Evolutionary conservation across 345 rosid genomes (phyloP).

Genomic region (Sisymbrium irio): DNA sequence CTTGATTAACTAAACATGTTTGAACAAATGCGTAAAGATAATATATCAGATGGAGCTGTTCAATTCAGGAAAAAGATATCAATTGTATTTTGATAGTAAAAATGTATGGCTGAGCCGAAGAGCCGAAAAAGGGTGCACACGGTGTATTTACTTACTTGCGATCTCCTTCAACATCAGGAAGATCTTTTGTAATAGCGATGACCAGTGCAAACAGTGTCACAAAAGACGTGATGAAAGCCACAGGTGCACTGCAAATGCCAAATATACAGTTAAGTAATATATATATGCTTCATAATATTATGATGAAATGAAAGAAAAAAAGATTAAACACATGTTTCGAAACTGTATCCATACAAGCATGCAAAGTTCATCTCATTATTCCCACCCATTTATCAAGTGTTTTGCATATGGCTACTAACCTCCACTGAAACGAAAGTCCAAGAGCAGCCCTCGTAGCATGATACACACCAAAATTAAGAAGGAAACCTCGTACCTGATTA

Average conservation of each 20-base stretch:
- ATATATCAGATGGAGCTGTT: background rate
- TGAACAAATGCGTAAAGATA: background rate
- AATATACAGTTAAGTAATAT: background rate
- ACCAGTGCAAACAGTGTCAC: constrained; percentile 89
- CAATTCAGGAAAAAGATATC: background rate
- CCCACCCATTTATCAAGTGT: background rate
- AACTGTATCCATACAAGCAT: background rate
- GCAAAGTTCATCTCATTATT: background rate
- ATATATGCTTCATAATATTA: background rate
- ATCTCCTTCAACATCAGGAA: constrained; percentile 96
- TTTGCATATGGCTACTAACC: constrained; percentile 42
- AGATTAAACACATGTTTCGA: background rate
- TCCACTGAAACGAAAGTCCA: constrained; percentile 90
- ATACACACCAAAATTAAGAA: constrained; percentile 92
- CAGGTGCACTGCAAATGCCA: constrained; percentile 68
- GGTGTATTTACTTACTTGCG: constrained; percentile 63
- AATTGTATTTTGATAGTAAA: background rate
- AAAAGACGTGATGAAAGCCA: constrained; percentile 92
- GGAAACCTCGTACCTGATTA: constrained; percentile 85
- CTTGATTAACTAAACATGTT: background rate
- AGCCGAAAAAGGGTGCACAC: background rate
- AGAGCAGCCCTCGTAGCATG: constrained; percentile 93
- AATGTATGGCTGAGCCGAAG: background rate
- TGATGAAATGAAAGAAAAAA: background rate
- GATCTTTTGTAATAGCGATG: constrained; percentile 94